Evolutionary conservation across 345 rosid genomes (phyloP).

Genomic region (Orychophragmus violaceus): DNA sequence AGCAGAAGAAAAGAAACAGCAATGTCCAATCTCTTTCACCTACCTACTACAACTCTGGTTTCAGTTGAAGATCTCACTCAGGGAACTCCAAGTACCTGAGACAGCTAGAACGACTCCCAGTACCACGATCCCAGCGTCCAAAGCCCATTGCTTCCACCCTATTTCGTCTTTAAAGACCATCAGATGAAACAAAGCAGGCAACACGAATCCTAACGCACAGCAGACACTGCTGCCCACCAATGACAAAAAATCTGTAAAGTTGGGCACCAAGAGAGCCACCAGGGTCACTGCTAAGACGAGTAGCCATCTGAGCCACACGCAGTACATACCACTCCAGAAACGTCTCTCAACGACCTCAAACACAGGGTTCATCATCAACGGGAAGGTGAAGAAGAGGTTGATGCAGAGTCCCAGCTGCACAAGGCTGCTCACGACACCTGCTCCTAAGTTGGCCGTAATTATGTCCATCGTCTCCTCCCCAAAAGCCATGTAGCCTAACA

Average conservation of each 20-base stretch:
- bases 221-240: slow-evolving; percentile 85
- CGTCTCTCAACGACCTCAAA: slow-evolving; percentile 76
- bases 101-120: slow-evolving; percentile 50
- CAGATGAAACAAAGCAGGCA: slow-evolving; percentile 70
- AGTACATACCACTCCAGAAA: slow-evolving; percentile 48
- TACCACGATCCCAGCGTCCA: slow-evolving; percentile 42
- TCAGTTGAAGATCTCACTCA: slow-evolving; percentile 44
- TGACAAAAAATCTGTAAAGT: slow-evolving; percentile 78
- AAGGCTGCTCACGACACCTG: slow-evolving; percentile 44
- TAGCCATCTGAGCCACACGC: slow-evolving; percentile 75
- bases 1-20: slow-evolving; percentile 8
- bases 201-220: slow-evolving; percentile 63
- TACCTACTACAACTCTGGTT: not conserved
- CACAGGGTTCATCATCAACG: slow-evolving; percentile 86
- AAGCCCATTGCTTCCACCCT: slow-evolving; percentile 43
- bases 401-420: slow-evolving; percentile 72
- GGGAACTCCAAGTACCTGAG: slow-evolving; percentile 69
- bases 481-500: slow-evolving; percentile 70
- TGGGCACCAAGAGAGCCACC: slow-evolving; percentile 68
- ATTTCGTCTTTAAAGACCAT: slow-evolving; percentile 68
- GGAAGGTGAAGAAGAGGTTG: slow-evolving; percentile 83
- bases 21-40: not conserved
- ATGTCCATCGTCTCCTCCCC: slow-evolving; percentile 62
- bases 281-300: slow-evolving; percentile 54
- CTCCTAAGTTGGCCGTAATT: slow-evolving; percentile 66